Base-by-base conservation (phyloP, 139 green algal genomes). In the Chlorella sp. region DNA sequence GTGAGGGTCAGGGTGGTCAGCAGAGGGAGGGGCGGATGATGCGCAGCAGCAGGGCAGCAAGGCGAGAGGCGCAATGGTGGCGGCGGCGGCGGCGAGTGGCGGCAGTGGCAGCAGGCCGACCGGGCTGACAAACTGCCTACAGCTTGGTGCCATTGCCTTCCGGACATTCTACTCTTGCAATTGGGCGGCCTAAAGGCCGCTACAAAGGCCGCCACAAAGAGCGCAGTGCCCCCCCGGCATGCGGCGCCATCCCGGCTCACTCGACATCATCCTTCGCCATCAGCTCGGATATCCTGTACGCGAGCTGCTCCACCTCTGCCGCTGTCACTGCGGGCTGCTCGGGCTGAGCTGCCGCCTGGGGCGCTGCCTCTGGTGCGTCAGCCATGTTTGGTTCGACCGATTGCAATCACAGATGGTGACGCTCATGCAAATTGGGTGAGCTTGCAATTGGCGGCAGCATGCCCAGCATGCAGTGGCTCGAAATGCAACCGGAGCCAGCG, bases 221-320 rank as follows among this genome's bases (percentile, higher is more conserved):
- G 64, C 48, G 48, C 48, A 16, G 48, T 57, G 48, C 48, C 48
- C 5, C 48, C 48, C 64, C 64, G 21, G 64, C 61, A 87, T 61
- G 64, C 60, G 64, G 21, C 64, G 21, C 64, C 34, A 39, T 18
- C 30, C 7, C 42, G 12, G 60, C 86, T 83, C 60, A 90, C 86
- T 90, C 86, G 18, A 9, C 48, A 0, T 82, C 57, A 24, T 39
- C 18, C n/a, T 90, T 90, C 0, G 75, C 64, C 76, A 90, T 30
- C 36, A 90, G 60, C 24, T 90, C 86, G 37, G 57, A 71, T 0
- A 90, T 78, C 39, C 77, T 68, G 60, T 86, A 80, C 9, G 75
- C 77, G 30, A 89, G 32, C 22, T 84, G 37, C 19, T 76, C 53
- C 19, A 89, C 53, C 28, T 89, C 86, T 24, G 82, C 36, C 60